Percentiles rank a stretch among this genome's conserved stretches.
These are phyloP conservation scores for Spergularia bocconei DNA, from an alignment of 148 eudicot genomes.

Conservation along the genomic window DNA sequence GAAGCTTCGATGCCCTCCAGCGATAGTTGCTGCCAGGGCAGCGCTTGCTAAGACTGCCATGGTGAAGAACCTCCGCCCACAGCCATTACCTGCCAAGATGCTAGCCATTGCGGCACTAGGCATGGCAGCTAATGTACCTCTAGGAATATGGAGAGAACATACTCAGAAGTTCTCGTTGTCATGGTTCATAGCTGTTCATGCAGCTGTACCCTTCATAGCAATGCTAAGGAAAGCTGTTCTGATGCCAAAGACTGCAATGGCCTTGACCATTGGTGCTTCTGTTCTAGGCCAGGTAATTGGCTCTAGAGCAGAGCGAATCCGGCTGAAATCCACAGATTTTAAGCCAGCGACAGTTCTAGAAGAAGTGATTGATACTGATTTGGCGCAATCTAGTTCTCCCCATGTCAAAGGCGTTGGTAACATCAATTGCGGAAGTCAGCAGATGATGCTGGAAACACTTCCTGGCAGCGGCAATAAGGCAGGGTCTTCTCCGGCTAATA, in stretches of 20 bases:
- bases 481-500: constrained; percentile 31
- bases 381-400: constrained; percentile 10
- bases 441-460: constrained; percentile 29
- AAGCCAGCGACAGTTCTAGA: constrained; percentile 26
- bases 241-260: constrained; percentile 88
- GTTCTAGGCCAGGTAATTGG: constrained; percentile 78
- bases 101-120: constrained; percentile 59
- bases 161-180: constrained; percentile 62
- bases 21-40: constrained; percentile 72
- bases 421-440: constrained; percentile 35
- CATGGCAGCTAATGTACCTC: constrained; percentile 69
- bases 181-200: constrained; percentile 85
- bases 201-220: constrained; percentile 79
- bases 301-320: constrained; percentile 64
- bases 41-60: constrained; percentile 73
- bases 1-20: constrained; percentile 66
- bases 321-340: constrained; percentile 44
- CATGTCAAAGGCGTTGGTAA: constrained; percentile 14
- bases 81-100: constrained; percentile 64
- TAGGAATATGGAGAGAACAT: constrained; percentile 83
- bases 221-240: constrained; percentile 79
- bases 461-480: constrained; percentile 23
- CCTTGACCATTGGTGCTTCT: constrained; percentile 71
- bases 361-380: constrained; percentile 19
- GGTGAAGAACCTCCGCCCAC: constrained; percentile 67